These are phyloP conservation scores for Schizosaccharomyces octosporus DNA, from an alignment of 805 yeast species.

Conservation along the genomic window DNA sequence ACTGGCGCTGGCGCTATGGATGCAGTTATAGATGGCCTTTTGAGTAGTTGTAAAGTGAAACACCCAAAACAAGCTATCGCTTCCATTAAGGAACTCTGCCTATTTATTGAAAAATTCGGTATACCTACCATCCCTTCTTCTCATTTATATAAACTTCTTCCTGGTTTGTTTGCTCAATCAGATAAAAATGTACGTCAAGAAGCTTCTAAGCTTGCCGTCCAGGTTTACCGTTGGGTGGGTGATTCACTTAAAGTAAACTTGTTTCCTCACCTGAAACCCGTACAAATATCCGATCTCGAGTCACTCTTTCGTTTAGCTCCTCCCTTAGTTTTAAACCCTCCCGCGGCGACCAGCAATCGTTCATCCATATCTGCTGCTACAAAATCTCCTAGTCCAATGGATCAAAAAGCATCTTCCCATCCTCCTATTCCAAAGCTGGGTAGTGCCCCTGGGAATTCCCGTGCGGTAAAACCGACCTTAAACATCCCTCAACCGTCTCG, in stretches of 20 bases:
- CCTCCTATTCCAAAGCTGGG: too few relatives aligned
- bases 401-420: too few relatives aligned
- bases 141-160: constrained; percentile 29
- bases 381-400: too few relatives aligned
- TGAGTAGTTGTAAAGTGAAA: constrained; percentile 6
- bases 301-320: constrained; percentile 37
- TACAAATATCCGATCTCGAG: constrained; percentile 66
- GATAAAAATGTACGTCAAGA: constrained; percentile 69
- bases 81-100: constrained; percentile 28
- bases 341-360: too few relatives aligned
- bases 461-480: too few relatives aligned
- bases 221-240: constrained; percentile 53
- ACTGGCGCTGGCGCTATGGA: constrained; percentile 44
- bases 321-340: constrained; percentile 8
- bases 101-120: constrained; percentile 37
- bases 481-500: too few relatives aligned
- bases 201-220: constrained; percentile 42
- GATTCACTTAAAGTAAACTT: constrained; percentile 30
- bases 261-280: constrained; percentile 59
- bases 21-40: constrained; percentile 28
- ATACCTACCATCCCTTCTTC: constrained; percentile 34
- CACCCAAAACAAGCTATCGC: constrained; percentile 66
- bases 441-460: too few relatives aligned
- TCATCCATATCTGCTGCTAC: too few relatives aligned
- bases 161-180: constrained; percentile 58